Conservation (phyloP, 1,284 basidiomycete genomes). For the Nidula niveotomentosa region DNA sequence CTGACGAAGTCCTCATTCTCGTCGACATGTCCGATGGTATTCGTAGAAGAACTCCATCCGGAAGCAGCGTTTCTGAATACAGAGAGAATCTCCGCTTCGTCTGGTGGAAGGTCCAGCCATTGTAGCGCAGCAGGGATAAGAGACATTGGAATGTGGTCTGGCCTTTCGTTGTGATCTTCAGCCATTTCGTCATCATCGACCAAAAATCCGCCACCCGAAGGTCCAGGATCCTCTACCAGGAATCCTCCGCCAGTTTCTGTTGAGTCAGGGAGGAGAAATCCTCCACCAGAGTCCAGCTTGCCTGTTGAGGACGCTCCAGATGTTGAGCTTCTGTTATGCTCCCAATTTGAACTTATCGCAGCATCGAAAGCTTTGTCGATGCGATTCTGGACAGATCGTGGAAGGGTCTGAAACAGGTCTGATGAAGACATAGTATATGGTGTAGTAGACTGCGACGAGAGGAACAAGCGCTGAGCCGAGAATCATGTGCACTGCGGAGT, state of each 20-base stretch:
- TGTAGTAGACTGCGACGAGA: no score
- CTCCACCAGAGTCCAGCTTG: not conserved
- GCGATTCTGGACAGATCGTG: slow-evolving; percentile 11
- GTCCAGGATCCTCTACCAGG: not conserved
- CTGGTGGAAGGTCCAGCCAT: slow-evolving; percentile 59
- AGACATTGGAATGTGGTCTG: slow-evolving; percentile 46
- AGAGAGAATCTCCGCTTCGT: slow-evolving; percentile 65
- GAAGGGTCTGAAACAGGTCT: slow-evolving; percentile 14
- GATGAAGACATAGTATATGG: not conserved
- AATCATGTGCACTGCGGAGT: no score
- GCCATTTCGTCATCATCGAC: slow-evolving; percentile 6
- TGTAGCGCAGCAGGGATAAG: slow-evolving; percentile 64
- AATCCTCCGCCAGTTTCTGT: not conserved
- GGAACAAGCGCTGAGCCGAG: no score
- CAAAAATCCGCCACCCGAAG: slow-evolving; percentile 8
- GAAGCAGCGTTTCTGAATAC: slow-evolving; percentile 73
- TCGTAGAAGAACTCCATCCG: slow-evolving; percentile 48
- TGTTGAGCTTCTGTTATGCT: not conserved
- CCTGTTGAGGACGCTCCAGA: not conserved
- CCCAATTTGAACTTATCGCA: not conserved
- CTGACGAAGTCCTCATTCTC: slow-evolving; percentile 37
- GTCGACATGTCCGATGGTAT: slow-evolving; percentile 13
- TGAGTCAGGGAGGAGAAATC: not conserved
- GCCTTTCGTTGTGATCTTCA: not conserved
- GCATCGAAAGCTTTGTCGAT: slow-evolving; percentile 21